Evolutionary conservation across 106 monocot genomes (phyloP).

Genomic region (Acanthochlamys bracteata): DNA sequence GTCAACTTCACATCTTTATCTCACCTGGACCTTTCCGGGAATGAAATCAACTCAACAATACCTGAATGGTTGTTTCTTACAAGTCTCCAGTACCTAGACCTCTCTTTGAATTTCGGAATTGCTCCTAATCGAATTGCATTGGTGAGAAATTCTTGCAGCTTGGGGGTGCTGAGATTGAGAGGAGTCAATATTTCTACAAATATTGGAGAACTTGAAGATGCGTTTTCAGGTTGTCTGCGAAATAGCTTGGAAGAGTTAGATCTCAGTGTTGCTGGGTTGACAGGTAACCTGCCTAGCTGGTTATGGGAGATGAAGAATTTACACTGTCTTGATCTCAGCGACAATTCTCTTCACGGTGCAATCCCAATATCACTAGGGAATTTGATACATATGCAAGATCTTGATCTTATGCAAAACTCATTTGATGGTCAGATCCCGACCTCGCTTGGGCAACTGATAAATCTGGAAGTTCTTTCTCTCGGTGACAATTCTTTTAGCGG

Average conservation of each 20-base stretch:
- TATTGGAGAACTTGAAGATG: background rate
- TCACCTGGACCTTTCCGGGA: no score
- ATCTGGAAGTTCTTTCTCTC: background rate
- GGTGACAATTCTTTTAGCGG: background rate
- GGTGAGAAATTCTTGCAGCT: no score
- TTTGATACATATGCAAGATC: background rate
- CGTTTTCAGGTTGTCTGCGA: background rate
- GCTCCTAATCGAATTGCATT: no score
- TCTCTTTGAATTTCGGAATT: no score
- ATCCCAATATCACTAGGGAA: background rate
- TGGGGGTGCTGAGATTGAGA: background rate
- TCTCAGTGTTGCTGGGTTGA: background rate
- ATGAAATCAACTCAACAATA: no score
- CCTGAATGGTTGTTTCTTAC: no score
- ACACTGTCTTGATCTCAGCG: background rate
- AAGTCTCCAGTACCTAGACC: no score
- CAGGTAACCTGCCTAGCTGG: background rate
- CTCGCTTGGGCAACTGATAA: background rate
- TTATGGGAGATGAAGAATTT: background rate
- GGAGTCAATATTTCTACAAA: background rate
- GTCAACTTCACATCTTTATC: no score
- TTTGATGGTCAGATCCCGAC: background rate
- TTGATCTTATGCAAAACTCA: background rate
- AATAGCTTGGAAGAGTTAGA: background rate
- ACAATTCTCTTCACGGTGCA: background rate